These are phyloP conservation scores for Claviceps digitariae DNA, from an alignment of 2,329 filamentous ascomycete species.

Conservation along the genomic window DNA sequence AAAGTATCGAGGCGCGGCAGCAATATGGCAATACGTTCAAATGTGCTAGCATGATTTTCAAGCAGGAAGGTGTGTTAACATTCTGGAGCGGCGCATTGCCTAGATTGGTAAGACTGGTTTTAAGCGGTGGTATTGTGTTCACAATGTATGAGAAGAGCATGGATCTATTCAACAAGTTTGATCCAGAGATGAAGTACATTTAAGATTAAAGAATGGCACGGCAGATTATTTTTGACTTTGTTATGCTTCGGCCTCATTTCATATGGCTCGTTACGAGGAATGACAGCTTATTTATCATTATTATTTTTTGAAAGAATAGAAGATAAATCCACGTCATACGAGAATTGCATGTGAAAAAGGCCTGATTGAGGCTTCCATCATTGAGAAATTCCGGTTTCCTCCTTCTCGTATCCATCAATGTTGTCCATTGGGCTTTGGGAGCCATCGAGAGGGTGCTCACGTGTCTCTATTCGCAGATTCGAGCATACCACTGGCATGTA, in stretches of 20 bases:
- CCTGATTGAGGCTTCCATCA: neutral
- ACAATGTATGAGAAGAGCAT: constrained; percentile 98
- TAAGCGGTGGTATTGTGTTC: constrained; percentile 95
- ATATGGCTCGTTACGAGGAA: too few species aligned
- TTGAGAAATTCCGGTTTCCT: neutral
- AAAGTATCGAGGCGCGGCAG: constrained; percentile 73
- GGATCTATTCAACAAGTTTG: constrained; percentile 65
- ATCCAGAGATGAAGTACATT: constrained; percentile 76
- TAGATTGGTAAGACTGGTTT: constrained; percentile 65
- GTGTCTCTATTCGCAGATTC: too few species aligned
- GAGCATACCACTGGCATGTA: too few species aligned
- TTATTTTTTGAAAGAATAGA: neutral
- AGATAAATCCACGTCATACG: neutral
- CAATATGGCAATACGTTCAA: constrained; percentile 79
- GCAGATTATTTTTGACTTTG: neutral
- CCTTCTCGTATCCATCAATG: neutral
- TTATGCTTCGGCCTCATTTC: neutral
- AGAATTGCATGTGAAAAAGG: too few species aligned
- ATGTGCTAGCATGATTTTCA: constrained; percentile 73
- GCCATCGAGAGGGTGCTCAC: too few species aligned
- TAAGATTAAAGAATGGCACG: constrained; percentile 23
- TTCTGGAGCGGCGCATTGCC: constrained; percentile 93
- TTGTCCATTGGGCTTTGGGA: neutral
- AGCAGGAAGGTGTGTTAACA: constrained; percentile 76
- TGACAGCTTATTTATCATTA: too few species aligned